Percentiles rank a stretch among this genome's conserved stretches.
These are phyloP conservation scores for Erodium trifolium DNA, from an alignment of 441 rosid genomes.

Conservation along the genomic window DNA sequence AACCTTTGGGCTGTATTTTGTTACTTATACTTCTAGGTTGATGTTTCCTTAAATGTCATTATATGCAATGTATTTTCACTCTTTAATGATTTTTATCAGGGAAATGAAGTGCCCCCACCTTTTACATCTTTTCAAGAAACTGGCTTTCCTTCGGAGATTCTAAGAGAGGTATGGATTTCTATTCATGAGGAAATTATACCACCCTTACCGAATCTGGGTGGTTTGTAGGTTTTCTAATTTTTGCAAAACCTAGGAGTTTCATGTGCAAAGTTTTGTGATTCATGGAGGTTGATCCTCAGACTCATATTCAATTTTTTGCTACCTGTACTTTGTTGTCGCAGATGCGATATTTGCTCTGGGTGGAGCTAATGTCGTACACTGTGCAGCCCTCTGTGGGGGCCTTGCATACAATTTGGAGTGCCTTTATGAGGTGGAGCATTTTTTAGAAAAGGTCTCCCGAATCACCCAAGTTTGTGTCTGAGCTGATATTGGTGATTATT, in stretches of 20 bases:
- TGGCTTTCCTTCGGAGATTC: slow-evolving; percentile 85
- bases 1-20: background rate
- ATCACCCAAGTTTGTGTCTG: too few species aligned
- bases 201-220: background rate
- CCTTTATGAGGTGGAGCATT: too few species aligned
- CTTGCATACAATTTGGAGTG: too few species aligned
- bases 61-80: background rate
- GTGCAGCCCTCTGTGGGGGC: too few species aligned
- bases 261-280: too few species aligned
- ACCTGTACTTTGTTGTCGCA: too few species aligned
- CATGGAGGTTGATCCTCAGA: slow-evolving; percentile 4
- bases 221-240: slow-evolving; percentile 7
- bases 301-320: slow-evolving; percentile 29
- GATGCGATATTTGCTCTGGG: too few species aligned
- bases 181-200: background rate
- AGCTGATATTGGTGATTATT: too few species aligned
- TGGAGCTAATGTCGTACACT: too few species aligned
- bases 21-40: background rate
- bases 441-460: too few species aligned
- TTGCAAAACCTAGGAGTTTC: too few species aligned
- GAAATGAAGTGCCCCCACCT: slow-evolving; percentile 69
- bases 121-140: slow-evolving; percentile 68
- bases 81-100: slow-evolving; percentile 36
- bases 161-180: slow-evolving; percentile 3
- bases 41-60: too few species aligned